phyloP scores from a whole-genome alignment of 1,284 basidiomycete genomes.

The Fomitiporia mediterranea region DNA sequence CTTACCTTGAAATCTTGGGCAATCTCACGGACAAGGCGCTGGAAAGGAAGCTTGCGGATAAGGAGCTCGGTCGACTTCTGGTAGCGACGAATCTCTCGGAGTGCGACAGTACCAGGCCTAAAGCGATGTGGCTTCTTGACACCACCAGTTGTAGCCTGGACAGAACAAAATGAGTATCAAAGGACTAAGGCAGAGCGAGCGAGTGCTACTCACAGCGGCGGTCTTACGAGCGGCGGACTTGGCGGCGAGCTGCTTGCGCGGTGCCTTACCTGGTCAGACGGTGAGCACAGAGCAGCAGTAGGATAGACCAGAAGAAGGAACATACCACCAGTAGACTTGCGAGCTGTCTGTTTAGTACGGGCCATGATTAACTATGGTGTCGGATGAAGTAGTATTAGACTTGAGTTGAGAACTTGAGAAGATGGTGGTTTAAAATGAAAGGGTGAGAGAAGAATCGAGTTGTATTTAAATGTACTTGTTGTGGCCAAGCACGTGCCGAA shows the following conservation, averaged over 20 bases:
- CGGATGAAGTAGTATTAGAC: neutral
- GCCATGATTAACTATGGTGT: conserved; percentile 14
- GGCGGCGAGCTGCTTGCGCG: conserved; percentile 61
- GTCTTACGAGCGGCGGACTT: conserved; percentile 52
- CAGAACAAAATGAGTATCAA: neutral
- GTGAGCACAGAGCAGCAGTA: neutral
- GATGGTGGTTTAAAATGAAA: conserved; percentile 10
- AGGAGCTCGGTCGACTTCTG: conserved; percentile 78
- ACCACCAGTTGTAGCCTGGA: conserved; percentile 56
- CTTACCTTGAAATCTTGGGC: conserved; percentile 67
- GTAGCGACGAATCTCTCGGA: conserved; percentile 82
- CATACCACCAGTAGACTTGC: conserved; percentile 26
- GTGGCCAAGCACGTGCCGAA: neutral
- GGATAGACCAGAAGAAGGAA: conserved; percentile 19
- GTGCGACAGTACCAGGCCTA: conserved; percentile 65
- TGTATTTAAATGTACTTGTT: conserved; percentile 1
- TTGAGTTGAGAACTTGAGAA: neutral
- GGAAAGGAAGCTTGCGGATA: conserved; percentile 74
- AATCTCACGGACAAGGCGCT: conserved; percentile 70
- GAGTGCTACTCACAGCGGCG: conserved; percentile 34
- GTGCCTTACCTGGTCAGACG: conserved; percentile 39
- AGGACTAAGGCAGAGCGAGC: neutral
- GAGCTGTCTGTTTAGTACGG: conserved; percentile 26
- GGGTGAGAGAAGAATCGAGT: neutral
- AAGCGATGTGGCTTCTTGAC: conserved; percentile 74